These are phyloP conservation scores for Tetracladium maxilliforme DNA, from an alignment of 2,329 filamentous ascomycete genomes.

Conservation along the genomic window DNA sequence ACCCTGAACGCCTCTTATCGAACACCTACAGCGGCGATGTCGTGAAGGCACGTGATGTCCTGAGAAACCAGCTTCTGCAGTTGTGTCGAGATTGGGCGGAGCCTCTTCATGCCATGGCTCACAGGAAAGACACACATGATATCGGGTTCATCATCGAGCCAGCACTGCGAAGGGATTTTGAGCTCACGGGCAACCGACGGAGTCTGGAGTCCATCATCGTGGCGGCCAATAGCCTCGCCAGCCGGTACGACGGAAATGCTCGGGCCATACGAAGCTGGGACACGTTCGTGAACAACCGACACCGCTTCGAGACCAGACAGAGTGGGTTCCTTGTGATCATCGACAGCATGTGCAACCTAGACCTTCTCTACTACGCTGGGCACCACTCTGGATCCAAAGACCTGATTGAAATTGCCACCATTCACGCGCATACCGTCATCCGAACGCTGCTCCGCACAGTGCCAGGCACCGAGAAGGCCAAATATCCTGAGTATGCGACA, in stretches of 20 bases:
- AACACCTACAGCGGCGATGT: no score
- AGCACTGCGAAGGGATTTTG: constrained; percentile 28
- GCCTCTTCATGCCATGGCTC: constrained; percentile 20
- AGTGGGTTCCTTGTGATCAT: constrained; percentile 23
- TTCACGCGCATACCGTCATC: constrained; percentile 22
- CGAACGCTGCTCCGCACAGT: constrained; percentile 23
- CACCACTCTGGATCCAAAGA: constrained; percentile 12
- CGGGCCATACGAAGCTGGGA: constrained; percentile 34
- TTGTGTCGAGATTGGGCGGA: constrained; percentile 15
- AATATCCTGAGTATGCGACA: constrained; percentile 16
- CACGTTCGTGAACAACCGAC: constrained; percentile 14
- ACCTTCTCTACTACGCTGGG: constrained; percentile 22
- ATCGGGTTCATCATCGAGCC: constrained; percentile 38
- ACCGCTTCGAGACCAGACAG: constrained; percentile 11
- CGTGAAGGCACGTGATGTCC: no score
- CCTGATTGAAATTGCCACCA: constrained; percentile 19
- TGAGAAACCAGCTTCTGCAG: constrained; percentile 6
- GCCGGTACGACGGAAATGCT: constrained; percentile 22
- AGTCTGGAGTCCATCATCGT: constrained; percentile 23
- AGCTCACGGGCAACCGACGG: constrained; percentile 22
- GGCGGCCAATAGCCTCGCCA: constrained; percentile 26
- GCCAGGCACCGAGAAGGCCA: constrained; percentile 3
- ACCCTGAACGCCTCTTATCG: constrained; percentile 1
- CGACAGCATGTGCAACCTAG: constrained; percentile 25
- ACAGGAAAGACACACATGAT: constrained; percentile 34